Evolutionary conservation across 805 yeast genomes (phyloP).

Genomic region (Metschnikowia orientalis): DNA sequence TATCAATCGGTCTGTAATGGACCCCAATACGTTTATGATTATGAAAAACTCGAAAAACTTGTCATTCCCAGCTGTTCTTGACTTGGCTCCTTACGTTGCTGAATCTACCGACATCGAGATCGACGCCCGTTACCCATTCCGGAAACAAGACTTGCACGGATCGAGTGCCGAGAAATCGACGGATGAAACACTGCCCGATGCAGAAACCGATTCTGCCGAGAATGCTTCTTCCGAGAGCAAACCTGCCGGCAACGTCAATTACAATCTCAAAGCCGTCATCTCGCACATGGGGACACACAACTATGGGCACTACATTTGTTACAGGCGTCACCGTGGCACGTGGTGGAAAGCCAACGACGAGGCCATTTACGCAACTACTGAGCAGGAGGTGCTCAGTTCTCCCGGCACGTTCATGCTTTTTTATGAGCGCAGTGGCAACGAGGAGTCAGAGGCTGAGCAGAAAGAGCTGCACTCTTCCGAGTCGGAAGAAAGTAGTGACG

Average conservation of each 20-base stretch:
- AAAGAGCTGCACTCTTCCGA: slow-evolving; percentile 1
- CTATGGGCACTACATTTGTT: slow-evolving; percentile 95
- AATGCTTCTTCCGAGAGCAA: slow-evolving; percentile 6
- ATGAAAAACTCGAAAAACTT: slow-evolving; percentile 82
- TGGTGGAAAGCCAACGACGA: slow-evolving; percentile 98
- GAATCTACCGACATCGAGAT: slow-evolving; percentile 65
- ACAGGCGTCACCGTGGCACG: slow-evolving; percentile 69
- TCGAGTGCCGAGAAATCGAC: neutral
- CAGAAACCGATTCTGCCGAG: slow-evolving; percentile 8
- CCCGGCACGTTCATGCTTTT: slow-evolving; percentile 93
- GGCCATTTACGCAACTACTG: slow-evolving; percentile 73
- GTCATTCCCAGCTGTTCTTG: slow-evolving; percentile 65
- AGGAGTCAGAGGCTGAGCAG: slow-evolving; percentile 24
- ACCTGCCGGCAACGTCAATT: slow-evolving; percentile 25
- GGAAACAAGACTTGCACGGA: slow-evolving; percentile 57
- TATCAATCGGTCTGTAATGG: slow-evolving; percentile 90
- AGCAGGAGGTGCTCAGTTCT: slow-evolving; percentile 71
- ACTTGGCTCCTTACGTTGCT: slow-evolving; percentile 66
- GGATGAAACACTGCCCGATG: neutral
- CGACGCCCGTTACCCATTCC: slow-evolving; percentile 76
- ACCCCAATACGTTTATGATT: slow-evolving; percentile 76
- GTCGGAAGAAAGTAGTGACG: slow-evolving; percentile 9
- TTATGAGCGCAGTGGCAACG: slow-evolving; percentile 58
- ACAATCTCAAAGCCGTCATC: slow-evolving; percentile 77
- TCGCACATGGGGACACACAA: slow-evolving; percentile 95